Conservation (phyloP, 2,329 filamentous ascomycete genomes). For the Colletotrichum spinosum region DNA sequence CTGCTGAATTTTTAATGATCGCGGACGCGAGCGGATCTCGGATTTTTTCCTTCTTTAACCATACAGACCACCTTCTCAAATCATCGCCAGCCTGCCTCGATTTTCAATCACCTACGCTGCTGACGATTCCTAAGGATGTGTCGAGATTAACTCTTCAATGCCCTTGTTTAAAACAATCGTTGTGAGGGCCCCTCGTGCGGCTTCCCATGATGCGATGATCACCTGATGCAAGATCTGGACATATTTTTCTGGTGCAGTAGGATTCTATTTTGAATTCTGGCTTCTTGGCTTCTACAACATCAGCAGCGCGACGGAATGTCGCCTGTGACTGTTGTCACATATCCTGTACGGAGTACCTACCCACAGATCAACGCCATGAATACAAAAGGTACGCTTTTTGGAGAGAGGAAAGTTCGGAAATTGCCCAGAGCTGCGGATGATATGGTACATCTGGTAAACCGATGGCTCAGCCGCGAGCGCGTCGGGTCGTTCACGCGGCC, state of each 20-base stretch:
- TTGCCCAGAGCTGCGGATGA: conserved; percentile 29
- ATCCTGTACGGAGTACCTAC: not conserved
- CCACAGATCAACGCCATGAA: not conserved
- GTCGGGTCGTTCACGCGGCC: conserved; percentile 15
- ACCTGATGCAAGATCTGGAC: conserved; percentile 73
- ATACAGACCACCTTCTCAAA: conserved; percentile 59
- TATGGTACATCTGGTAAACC: conserved; percentile 39
- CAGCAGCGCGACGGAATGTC: not conserved
- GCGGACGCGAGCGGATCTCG: not conserved
- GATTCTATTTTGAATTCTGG: not conserved
- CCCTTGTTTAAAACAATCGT: conserved; percentile 77
- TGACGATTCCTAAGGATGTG: conserved; percentile 66
- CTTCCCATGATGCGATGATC: conserved; percentile 75
- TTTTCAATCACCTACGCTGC: conserved; percentile 49
- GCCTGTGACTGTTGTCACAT: not conserved
- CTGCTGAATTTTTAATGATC: conserved; percentile 33
- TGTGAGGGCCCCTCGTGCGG: conserved; percentile 74
- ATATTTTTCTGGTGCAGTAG: conserved; percentile 46
- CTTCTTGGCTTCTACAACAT: not conserved
- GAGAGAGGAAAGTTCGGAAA: not conserved
- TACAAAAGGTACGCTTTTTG: conserved; percentile 25
- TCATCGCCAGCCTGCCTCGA: conserved; percentile 50
- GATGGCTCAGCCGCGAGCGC: conserved; percentile 38
- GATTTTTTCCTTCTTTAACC: conserved; percentile 44
- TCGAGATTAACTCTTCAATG: conserved; percentile 66